Conservation (phyloP, 2,329 filamentous ascomycete genomes). For the Pseudocercospora crystallina region DNA sequence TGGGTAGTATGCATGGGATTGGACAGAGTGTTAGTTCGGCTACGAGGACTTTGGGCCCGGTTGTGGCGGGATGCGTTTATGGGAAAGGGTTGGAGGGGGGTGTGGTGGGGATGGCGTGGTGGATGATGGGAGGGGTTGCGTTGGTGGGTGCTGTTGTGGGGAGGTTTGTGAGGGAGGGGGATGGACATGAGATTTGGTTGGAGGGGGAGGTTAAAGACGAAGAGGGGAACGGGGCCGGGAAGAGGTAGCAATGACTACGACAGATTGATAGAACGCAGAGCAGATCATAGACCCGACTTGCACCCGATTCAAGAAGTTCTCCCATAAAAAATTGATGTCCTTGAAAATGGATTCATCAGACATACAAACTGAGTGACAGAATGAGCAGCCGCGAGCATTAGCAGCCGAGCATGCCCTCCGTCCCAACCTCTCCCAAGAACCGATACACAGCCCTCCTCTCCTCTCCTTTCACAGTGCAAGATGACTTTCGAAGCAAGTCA, state of each 20-base stretch:
- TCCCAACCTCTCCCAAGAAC: too few relatives aligned
- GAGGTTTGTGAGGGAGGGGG: constrained; percentile 62
- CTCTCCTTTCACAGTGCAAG: too few relatives aligned
- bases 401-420: too few relatives aligned
- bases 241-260: not conserved
- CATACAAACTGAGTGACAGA: too few relatives aligned
- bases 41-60: constrained; percentile 56
- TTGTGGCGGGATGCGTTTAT: constrained; percentile 54
- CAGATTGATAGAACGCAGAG: not conserved
- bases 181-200: constrained; percentile 59
- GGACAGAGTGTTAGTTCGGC: constrained; percentile 57
- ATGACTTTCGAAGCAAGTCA: too few relatives aligned
- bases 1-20: constrained; percentile 60
- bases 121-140: constrained; percentile 55
- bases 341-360: too few relatives aligned
- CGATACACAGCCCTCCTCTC: too few relatives aligned
- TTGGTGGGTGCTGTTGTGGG: constrained; percentile 58
- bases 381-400: too few relatives aligned
- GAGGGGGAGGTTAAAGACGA: constrained; percentile 45
- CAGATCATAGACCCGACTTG: too few relatives aligned
- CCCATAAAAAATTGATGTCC: too few relatives aligned
- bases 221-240: not conserved
- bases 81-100: constrained; percentile 54
- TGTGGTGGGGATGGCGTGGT: constrained; percentile 59
- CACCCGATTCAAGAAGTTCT: too few relatives aligned